These are phyloP conservation scores for Coniochaeta ligniaria DNA, from an alignment of 2,329 filamentous ascomycete genomes.

Conservation along the genomic window DNA sequence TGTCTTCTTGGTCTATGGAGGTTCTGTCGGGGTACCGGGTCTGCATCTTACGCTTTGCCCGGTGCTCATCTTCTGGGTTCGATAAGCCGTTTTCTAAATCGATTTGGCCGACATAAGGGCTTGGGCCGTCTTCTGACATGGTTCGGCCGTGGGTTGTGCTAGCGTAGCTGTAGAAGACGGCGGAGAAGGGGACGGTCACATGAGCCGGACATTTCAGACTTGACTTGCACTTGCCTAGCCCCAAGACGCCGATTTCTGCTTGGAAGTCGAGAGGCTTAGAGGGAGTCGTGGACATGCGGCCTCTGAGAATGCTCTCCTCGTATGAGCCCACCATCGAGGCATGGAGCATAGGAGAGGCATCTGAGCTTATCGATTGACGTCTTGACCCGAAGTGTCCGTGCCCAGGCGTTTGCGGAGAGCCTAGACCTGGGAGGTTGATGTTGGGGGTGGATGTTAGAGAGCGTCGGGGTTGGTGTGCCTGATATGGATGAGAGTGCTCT, in stretches of 20 bases:
- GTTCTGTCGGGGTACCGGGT: conserved; percentile 32
- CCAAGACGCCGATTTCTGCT: conserved; percentile 90
- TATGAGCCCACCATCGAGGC: conserved; percentile 97
- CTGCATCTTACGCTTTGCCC: conserved; percentile 41
- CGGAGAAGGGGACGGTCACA: conserved; percentile 83
- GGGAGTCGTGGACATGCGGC: conserved; percentile 93
- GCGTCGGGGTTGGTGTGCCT: conserved; percentile 71
- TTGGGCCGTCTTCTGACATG: conserved; percentile 75
- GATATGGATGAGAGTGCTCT: conserved; percentile 58
- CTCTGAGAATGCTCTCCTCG: conserved; percentile 90
- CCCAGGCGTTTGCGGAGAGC: conserved; percentile 41
- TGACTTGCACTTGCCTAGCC: conserved; percentile 80
- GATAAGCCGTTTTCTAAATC: conserved; percentile 78
- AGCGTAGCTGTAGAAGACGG: conserved; percentile 92
- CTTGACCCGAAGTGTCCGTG: conserved; percentile 42
- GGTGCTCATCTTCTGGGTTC: conserved; percentile 38
- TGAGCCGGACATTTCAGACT: conserved; percentile 82
- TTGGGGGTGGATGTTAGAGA: conserved; percentile 59
- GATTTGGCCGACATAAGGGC: conserved; percentile 89
- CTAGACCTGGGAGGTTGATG: conserved; percentile 27
- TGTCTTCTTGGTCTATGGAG: conserved; percentile 13
- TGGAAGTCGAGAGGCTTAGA: conserved; percentile 89
- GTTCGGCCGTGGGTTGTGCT: conserved; percentile 56
- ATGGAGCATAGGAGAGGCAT: conserved; percentile 72
- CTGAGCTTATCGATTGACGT: conserved; percentile 64